Evolutionary conservation across 257 asterid genomes (phyloP).

Genomic region (Jasminum sambac): DNA sequence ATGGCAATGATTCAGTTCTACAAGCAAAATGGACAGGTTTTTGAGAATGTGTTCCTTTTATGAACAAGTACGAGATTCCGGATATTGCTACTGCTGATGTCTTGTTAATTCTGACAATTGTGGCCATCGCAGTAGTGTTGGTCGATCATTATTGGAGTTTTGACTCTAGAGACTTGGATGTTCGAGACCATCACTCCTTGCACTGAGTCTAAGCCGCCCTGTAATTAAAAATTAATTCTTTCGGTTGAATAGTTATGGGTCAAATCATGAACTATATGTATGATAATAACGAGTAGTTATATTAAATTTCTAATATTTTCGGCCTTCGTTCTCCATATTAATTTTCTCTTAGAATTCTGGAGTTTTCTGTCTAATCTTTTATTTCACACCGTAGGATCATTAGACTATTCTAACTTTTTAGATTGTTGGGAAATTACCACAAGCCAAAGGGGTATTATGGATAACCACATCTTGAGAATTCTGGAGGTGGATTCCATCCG

Average conservation of each 20-base stretch:
- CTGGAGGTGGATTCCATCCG: constrained; percentile 62
- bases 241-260: no score
- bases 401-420: no score
- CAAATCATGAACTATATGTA: no score
- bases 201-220: constrained; percentile 51
- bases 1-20: constrained; percentile 42
- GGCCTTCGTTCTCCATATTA: no score
- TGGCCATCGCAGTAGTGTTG: constrained; percentile 47
- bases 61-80: constrained; percentile 35
- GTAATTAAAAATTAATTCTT: not conserved
- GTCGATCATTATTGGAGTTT: constrained; percentile 44
- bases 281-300: no score
- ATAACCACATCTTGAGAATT: constrained; percentile 48
- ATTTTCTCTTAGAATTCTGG: no score
- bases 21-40: constrained; percentile 41
- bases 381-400: no score
- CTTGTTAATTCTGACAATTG: constrained; percentile 36
- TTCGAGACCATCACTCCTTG: constrained; percentile 41
- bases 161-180: constrained; percentile 39
- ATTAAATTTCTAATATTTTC: no score
- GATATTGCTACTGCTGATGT: constrained; percentile 46
- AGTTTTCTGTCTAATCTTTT: no score
- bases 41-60: constrained; percentile 43
- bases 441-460: constrained; percentile 34
- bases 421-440: constrained; percentile 37